phyloP scores from a whole-genome alignment of 768 basidiomycete species.

The Strobilomyces echinocephalus region DNA sequence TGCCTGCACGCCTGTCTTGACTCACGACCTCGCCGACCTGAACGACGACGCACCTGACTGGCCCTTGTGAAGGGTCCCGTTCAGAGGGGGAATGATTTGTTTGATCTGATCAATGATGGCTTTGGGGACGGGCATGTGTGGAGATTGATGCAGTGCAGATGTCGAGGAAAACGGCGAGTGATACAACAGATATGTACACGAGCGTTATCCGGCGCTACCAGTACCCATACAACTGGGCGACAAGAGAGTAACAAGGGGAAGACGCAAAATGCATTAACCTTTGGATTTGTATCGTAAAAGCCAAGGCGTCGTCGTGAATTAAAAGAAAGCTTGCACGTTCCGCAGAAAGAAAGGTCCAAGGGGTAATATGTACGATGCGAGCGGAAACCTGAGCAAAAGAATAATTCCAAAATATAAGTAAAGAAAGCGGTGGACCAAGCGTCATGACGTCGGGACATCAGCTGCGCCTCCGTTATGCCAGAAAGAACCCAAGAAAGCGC shows the following conservation, averaged over 20 bases:
- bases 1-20: slow-evolving; percentile 41
- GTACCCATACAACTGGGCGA: slow-evolving; percentile 4
- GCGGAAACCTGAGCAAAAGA: slow-evolving; percentile 17
- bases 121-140: slow-evolving; percentile 57
- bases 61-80: slow-evolving; percentile 87
- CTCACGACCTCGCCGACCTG: neutral
- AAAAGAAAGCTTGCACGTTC: slow-evolving; percentile 3
- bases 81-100: slow-evolving; percentile 84
- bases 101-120: slow-evolving; percentile 66
- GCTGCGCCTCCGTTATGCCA: slow-evolving; percentile 37
- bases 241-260: slow-evolving; percentile 2
- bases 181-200: slow-evolving; percentile 27
- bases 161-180: slow-evolving; percentile 13
- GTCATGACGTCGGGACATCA: slow-evolving; percentile 20
- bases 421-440: neutral
- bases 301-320: slow-evolving; percentile 5
- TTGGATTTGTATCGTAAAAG: slow-evolving; percentile 22
- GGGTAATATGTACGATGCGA: slow-evolving; percentile 26
- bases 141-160: slow-evolving; percentile 4
- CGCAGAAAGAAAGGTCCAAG: slow-evolving; percentile 14
- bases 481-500: slow-evolving; percentile 66
- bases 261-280: slow-evolving; percentile 23
- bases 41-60: slow-evolving; percentile 64
- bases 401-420: slow-evolving; percentile 34
- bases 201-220: slow-evolving; percentile 14